Evolutionary conservation across 2,329 filamentous ascomycete genomes (phyloP), one percentile per base, ranked within the genome.

Genomic region (Penicillium sp.): DNA sequence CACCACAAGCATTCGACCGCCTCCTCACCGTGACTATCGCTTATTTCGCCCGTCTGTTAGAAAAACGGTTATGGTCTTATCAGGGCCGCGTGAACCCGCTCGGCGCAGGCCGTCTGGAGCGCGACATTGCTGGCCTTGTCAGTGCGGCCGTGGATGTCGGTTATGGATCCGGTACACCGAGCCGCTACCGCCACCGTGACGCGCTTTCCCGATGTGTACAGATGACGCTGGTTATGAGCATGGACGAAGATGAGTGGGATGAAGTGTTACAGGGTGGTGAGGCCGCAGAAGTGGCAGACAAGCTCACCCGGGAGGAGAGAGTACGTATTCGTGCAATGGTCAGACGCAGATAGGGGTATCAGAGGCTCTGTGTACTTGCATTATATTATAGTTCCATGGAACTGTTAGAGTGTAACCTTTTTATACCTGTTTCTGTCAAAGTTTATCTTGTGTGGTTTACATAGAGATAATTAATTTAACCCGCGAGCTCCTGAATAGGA

Each of bases 161-260:
- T 22, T 69, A 67, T 54, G 63, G 66, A 6, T 57, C 68, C n/a
- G 65, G 66, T 3, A 67, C 64, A 2, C 64, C 70, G 8, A 71
- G 67, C 4, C 86, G 89, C 67, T 97, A 96, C 69, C 84, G 84
- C 1, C 82, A 94, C 33, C 81, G 90, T 29, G 92, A 96, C 68
- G 75, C 83, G 3, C 96, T 97, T 76, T 81, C 82, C 26, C 85
- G 87, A 67, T 89, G 89, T 55, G 81, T 82, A 56, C 91, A 97
- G 79, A 87, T 96, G 65, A 85, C 89, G 54, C 85, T 95, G 79
- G 85, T 96, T 15, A 86, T 93, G 70, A 93, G 92, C 64, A 95
- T 97, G 91, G 92, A 97, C 70, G 90, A 94, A 31, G 92, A 97
- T 55, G 93, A 97, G 74, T 96, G 92, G 89, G 89, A 93, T 46